phyloP scores from a whole-genome alignment of 1,284 basidiomycete species.

The Ceratobasidium papillatum region DNA sequence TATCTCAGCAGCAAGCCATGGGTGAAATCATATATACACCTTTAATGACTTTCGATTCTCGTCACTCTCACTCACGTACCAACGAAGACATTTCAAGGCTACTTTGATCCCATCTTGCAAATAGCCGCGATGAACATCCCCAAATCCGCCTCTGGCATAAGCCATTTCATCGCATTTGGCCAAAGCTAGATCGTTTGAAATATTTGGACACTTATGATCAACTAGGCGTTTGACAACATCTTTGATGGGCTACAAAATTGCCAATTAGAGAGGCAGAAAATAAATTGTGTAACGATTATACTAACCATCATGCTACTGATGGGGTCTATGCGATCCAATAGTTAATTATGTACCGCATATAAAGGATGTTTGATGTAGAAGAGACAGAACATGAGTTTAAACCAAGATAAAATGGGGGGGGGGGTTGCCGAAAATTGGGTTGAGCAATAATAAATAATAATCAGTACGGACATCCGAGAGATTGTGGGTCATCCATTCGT shows the following conservation, averaged over 20 bases:
- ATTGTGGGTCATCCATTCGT: too few relatives aligned
- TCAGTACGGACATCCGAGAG: too few relatives aligned
- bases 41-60: neutral
- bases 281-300: too few relatives aligned
- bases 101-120: neutral
- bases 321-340: too few relatives aligned
- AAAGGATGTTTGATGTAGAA: too few relatives aligned
- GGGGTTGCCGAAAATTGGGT: too few relatives aligned
- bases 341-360: too few relatives aligned
- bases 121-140: constrained; percentile 3
- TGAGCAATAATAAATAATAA: too few relatives aligned
- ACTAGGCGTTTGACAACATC: neutral
- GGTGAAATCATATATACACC: neutral
- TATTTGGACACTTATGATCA: neutral
- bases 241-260: neutral
- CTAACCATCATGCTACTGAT: too few relatives aligned
- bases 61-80: neutral
- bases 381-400: too few relatives aligned
- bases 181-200: neutral
- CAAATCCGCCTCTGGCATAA: neutral
- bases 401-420: too few relatives aligned
- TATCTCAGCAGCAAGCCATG: neutral
- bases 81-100: constrained; percentile 2
- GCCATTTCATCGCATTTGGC: neutral
- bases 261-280: too few relatives aligned